These are phyloP conservation scores for Megacollybia marginata DNA, from an alignment of 768 basidiomycete species.

Conservation along the genomic window DNA sequence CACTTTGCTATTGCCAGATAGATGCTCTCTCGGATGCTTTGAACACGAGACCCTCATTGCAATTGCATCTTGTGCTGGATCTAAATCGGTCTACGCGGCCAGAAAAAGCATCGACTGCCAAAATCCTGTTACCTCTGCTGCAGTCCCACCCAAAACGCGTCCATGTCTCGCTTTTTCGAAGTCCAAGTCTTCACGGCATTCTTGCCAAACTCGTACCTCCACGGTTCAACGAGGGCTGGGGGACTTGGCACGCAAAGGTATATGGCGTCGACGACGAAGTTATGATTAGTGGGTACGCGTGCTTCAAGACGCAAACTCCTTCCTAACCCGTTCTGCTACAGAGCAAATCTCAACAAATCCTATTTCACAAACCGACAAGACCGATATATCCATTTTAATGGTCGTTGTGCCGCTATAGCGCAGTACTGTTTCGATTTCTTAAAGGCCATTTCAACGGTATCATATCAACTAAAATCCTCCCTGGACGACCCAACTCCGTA, in stretches of 20 bases:
- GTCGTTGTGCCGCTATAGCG: slow-evolving; percentile 39
- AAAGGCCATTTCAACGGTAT: slow-evolving; percentile 58
- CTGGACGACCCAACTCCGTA: slow-evolving; percentile 8
- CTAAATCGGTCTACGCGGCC: slow-evolving; percentile 73
- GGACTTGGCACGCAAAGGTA: slow-evolving; percentile 96
- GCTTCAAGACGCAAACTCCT: background rate
- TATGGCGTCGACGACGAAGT: slow-evolving; percentile 92
- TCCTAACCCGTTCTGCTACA: slow-evolving; percentile 24
- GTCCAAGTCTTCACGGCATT: slow-evolving; percentile 74
- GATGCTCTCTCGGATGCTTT: slow-evolving; percentile 58
- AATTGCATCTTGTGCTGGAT: slow-evolving; percentile 72
- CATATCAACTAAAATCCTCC: slow-evolving; percentile 40
- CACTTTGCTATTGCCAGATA: slow-evolving; percentile 42
- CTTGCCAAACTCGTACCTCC: slow-evolving; percentile 77
- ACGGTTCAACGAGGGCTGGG: slow-evolving; percentile 97
- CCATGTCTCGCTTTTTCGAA: slow-evolving; percentile 77
- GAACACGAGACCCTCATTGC: slow-evolving; percentile 47
- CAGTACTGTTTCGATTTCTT: slow-evolving; percentile 84
- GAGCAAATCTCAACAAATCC: slow-evolving; percentile 87
- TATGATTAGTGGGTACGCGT: slow-evolving; percentile 81
- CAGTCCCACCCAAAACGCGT: slow-evolving; percentile 66
- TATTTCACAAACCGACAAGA: slow-evolving; percentile 97
- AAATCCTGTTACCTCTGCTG: slow-evolving; percentile 64
- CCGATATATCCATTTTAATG: slow-evolving; percentile 74
- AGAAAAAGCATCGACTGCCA: slow-evolving; percentile 61